Base-by-base conservation (phyloP, 345 rosid genomes). In the Cardiospermum halicacabum region DNA sequence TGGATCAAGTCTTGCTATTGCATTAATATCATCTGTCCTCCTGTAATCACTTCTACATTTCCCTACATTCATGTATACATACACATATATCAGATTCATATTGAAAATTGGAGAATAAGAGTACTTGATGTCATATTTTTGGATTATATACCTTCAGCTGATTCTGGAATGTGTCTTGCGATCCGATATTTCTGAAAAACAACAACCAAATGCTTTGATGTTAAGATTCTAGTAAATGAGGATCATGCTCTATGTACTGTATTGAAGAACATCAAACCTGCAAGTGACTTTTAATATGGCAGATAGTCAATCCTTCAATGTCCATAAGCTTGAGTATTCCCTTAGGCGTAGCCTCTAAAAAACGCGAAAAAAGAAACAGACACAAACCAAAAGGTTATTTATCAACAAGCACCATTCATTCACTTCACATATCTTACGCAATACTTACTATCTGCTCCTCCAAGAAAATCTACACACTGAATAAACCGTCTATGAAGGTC, bases 331-430 rank as follows among this genome's bases (percentile, higher is more conserved):
- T 77, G 30, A 77, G 69, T 18, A 73, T 73, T 30, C 67, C 57
- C 66, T 77, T 77, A 7, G 81, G 77, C 39, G 77, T 77, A 25
- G 81, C 77, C 57, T 60, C 81, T 73, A 51, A 50, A 60, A 60
- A 8, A 49, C 10, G 31, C 22, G 64, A 4, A 48, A n/a, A n/a
- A n/a, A n/a, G n/a, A n/a, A n/a, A n/a, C n/a, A 30, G 28, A 13
- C 15, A n/a, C 11, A 25, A 27, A 53, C 31, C 32, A 27, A 30
- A 47, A 28, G 2, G 34, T 15, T 25, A 56, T 11, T 27, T 1
- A 39, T 42, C 21, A 24, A 11, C 27, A 19, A n/a, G n/a, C n/a
- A n/a, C n/a, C 16, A 28, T 16, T 18, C 53, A 3, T 43, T 15
- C 10, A 6, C 3, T 4, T 16, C 4, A 16, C 12, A n/a, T 11